Evolutionary conservation across 257 asterid genomes (phyloP), one percentile per base, ranked within the genome.

Genomic region (Ilex aquifolium): DNA sequence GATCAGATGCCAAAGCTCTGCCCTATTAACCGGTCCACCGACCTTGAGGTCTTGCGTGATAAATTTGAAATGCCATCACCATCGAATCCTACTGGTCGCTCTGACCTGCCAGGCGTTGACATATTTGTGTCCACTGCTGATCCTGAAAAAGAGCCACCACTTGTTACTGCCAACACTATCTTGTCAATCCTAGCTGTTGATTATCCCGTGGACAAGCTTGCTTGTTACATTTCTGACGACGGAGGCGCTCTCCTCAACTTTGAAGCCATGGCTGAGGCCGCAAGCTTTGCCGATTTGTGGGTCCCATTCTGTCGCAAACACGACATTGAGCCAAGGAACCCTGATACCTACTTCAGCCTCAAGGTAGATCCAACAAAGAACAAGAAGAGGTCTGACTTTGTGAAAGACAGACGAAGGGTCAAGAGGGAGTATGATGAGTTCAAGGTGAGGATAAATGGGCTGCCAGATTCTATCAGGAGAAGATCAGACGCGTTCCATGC

Each of bases 211-310:
- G 83, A 77, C 54, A 77, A 77, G 66, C 60, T 74, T 2, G 65
- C 80, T 29, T 74, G 80, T 44, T 77, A 74, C 16, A n/a, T 77
- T 52, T 77, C 83, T 5, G 83, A 77, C n/a, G 83, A 77, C 29
- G 80, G 80, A 0, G 83, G 83, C 29, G 77, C 83, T 7, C 73
- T 77, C 56, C 72, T 77, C 36, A 77, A 70, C n/a, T 77, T 77
- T 11, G 83, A 77, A 61, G 83, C 83, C 53, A 77, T 77, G 83
- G 83, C 80, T 0, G 83, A 77, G 57, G 77, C 83, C 8, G 74
- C 72, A n/a, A 70, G 80, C 63, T 77, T 77, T 17, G 80, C 83
- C 1, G 74, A 77, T 52, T 54, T 77, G 17, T 77, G 83, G 83
- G 79, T 77, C 10, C 83, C 80, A 36, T 74, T 77, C 60, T 77